Base-by-base conservation (phyloP, 192 early-diverging fungal species). In the Paraglomus occultum region DNA sequence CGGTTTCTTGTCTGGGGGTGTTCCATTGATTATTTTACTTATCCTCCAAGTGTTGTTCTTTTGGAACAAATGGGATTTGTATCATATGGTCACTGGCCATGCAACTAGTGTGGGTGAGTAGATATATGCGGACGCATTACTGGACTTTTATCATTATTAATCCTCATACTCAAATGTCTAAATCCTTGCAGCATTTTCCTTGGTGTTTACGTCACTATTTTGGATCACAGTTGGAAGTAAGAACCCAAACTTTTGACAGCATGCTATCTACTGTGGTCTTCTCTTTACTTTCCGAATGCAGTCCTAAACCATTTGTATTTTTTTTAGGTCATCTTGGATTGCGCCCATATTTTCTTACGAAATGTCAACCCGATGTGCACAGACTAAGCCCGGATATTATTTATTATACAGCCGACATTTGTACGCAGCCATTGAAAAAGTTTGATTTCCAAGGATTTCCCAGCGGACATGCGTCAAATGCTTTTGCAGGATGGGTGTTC, bases 391-490 rank as follows among this genome's bases (percentile, higher is more conserved):
- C 11, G 18, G 46, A 18, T 44, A 8, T 17, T 12, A 62, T 44
- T 18, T 71, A 71, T 23, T 71, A 69, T 65, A 51, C 62, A 17
- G 66, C 17, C 66, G 62, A 43, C 11, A 52, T 71, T 45, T 71
- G 70, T 39, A 71, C 46, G 44, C 14, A 17, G n/a, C 40, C 23
- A 18, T 64, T 71, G 57, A 7, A 15, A 7, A 71, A 69, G 43
- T 20, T 69, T 51, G 70, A 71, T 51, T 71, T 50, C 51, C 70
- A 71, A 65, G 70, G 70, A 31, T 71, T 71, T 63, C 70, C 70
- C 22, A 64, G 59, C 20, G 70, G 70, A 1, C 70, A 71, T 67
- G 40, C 70, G 17, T 12, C 70, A 43, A 71, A 60, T 40, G 70
- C 70, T n/a, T 71, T 51, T 51, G 70, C 63, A 10, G 70, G 70